These are phyloP conservation scores for Alternaria alternata DNA, from an alignment of 2,329 filamentous ascomycete species.

Conservation along the genomic window DNA sequence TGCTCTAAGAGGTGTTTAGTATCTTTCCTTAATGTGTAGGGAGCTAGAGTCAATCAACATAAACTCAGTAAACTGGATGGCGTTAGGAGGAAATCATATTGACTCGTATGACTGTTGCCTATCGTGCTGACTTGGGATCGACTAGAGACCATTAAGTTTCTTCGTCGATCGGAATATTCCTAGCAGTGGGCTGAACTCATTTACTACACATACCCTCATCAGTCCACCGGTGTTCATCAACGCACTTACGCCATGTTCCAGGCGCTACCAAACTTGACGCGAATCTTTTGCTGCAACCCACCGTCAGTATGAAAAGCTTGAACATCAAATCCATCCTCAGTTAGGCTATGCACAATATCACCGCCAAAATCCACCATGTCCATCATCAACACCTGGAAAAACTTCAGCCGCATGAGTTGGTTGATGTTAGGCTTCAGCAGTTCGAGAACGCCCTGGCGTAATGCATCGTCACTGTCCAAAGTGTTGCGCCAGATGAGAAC, in stretches of 20 bases:
- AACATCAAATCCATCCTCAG: slow-evolving; percentile 32
- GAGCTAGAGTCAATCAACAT: too few species aligned
- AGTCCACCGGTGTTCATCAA: neutral
- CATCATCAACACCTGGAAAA: slow-evolving; percentile 27
- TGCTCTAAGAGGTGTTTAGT: too few species aligned
- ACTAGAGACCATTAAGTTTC: neutral
- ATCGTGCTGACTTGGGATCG: neutral
- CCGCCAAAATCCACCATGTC: slow-evolving; percentile 22
- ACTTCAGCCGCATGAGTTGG: slow-evolving; percentile 18
- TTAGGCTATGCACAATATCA: slow-evolving; percentile 26
- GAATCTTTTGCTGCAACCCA: slow-evolving; percentile 1
- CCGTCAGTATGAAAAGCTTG: slow-evolving; percentile 7
- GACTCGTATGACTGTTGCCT: too few species aligned
- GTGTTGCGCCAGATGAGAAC: slow-evolving; percentile 37
- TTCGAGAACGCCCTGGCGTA: slow-evolving; percentile 27
- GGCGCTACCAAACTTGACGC: slow-evolving; percentile 6
- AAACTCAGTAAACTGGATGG: too few species aligned
- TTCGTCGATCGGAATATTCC: neutral
- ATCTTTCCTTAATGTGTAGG: too few species aligned
- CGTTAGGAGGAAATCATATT: too few species aligned
- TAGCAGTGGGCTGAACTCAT: too few species aligned
- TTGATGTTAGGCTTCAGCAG: slow-evolving; percentile 26
- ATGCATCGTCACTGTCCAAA: slow-evolving; percentile 11
- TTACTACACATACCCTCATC: neutral
- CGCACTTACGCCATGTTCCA: neutral